phyloP scores from a whole-genome alignment of 225 moss, liverwort and hornwort genomes.

The Sphagnum tenellum region DNA sequence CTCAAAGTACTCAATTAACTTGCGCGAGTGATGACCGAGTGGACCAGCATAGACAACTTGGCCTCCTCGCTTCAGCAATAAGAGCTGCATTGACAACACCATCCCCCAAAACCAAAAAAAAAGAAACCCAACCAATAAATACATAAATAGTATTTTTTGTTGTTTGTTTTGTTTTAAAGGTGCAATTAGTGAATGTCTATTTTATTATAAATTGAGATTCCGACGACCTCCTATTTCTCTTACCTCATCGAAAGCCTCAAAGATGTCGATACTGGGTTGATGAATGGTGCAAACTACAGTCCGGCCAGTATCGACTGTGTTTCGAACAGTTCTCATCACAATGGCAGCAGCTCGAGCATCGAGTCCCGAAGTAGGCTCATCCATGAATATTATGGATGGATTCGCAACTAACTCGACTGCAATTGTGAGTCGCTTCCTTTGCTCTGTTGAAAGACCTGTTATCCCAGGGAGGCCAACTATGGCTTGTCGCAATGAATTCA shows the following conservation, averaged over 20 bases:
- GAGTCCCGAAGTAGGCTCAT: conserved; percentile 88
- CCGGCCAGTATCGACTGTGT: conserved; percentile 77
- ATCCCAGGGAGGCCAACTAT: conserved; percentile 81
- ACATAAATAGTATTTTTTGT: too few relatives aligned
- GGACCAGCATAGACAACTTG: conserved; percentile 58
- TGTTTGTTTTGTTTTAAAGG: too few relatives aligned
- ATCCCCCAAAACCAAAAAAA: too few relatives aligned
- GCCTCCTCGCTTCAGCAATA: conserved; percentile 58
- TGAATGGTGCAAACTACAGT: conserved; percentile 96
- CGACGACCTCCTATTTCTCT: too few relatives aligned
- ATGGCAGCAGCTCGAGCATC: conserved; percentile 98
- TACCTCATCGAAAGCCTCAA: conserved; percentile 91
- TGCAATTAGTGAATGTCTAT: too few relatives aligned
- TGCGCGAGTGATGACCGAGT: conserved; percentile 32
- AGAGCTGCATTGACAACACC: conserved; percentile 25
- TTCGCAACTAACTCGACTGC: conserved; percentile 72
- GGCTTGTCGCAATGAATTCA: conserved; percentile 51
- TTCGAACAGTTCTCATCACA: conserved; percentile 86
- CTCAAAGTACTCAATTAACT: conserved; percentile 43
- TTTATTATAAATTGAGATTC: too few relatives aligned
- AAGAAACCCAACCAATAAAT: too few relatives aligned
- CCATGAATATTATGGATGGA: conserved; percentile 91
- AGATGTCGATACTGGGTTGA: conserved; percentile 96
- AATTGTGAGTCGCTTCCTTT: conserved; percentile 66
- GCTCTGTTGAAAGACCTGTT: conserved; percentile 79